phyloP scores from a whole-genome alignment of 176 grass and related monocot species.

The Cenchrus purpureus region DNA sequence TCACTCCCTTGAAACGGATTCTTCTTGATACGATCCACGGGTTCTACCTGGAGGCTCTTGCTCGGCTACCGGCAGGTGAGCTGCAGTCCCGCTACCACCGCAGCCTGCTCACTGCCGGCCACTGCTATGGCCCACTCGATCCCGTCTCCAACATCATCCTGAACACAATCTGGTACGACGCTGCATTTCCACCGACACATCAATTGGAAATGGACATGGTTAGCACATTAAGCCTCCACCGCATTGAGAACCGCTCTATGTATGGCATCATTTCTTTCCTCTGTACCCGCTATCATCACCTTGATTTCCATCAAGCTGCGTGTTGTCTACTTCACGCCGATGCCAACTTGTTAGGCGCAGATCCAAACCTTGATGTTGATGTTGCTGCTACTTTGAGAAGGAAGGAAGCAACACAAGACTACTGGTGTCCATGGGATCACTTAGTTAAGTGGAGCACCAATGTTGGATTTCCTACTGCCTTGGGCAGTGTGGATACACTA shows the following conservation, averaged over 20 bases:
- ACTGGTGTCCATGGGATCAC: too few species aligned
- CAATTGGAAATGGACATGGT: background rate
- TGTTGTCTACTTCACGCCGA: background rate
- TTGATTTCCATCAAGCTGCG: background rate
- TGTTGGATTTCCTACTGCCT: too few species aligned
- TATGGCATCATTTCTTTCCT: conserved; percentile 12
- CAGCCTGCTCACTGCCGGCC: background rate
- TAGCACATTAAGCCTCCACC: background rate
- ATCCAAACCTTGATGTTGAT: background rate
- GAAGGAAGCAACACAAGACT: too few species aligned
- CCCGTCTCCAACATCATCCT: background rate
- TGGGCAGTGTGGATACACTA: too few species aligned
- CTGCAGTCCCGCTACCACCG: background rate
- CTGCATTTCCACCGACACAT: background rate
- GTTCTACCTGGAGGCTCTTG: background rate
- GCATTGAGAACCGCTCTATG: background rate
- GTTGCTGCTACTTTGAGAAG: too few species aligned
- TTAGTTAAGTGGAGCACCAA: too few species aligned
- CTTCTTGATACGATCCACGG: background rate
- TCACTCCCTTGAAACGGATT: background rate
- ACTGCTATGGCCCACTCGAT: background rate
- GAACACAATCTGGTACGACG: conserved; percentile 1
- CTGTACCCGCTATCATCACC: background rate
- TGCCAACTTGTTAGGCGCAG: background rate
- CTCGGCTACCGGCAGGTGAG: background rate